Evolutionary conservation across 176 grass and related monocot species (phyloP), one percentile per base, ranked within the genome.

Genomic region (Eragrostis nindensis): DNA sequence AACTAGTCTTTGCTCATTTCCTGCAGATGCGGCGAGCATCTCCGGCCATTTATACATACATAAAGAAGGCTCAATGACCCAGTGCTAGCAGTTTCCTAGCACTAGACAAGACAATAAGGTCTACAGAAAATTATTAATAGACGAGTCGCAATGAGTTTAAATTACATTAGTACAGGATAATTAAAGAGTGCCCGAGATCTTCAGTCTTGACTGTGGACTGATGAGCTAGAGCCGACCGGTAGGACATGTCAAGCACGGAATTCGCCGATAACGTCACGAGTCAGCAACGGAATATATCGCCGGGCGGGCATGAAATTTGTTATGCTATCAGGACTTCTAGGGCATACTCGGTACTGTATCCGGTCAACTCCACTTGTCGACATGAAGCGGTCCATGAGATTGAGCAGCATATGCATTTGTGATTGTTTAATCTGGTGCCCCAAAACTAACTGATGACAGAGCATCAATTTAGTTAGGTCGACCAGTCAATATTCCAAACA

Each of bases 171-270:
- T n/a, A n/a, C 22, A n/a, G 19, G 5, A n/a, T 46, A 60, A 78
- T 11, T 71, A 62, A 69, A 53, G 39, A 43, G 76, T 16, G 43
- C 74, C 49, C 7, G 53, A 16, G 62, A 36, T 62, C 62, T n/a
- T 30, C 29, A 42, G 27, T 7, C 30, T 17, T 71, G 74, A 62
- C 66, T 52, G 70, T 70, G 72, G 54, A n/a, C 52, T 22, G 24
- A 42, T 62, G 49, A 61, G 24, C 22, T 61, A 26, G 24, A 25
- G 52, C 62, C 61, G 70, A 22, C 62, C 22, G 63, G n/a, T n/a
- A n/a, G n/a, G n/a, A 26, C 52, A 86, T 76, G 71, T 76, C 42
- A 75, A 62, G 70, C 84, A 86, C 71, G 85, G n/a, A 81, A 81
- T n/a, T n/a, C n/a, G n/a, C 22, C 15, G 72, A 60, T 30, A 61